A percentile compares a stretch with the other conserved stretches of the same genome.
Conservation (phyloP, 2,329 filamentous ascomycete genomes). For the Chaetomium sp. region DNA sequence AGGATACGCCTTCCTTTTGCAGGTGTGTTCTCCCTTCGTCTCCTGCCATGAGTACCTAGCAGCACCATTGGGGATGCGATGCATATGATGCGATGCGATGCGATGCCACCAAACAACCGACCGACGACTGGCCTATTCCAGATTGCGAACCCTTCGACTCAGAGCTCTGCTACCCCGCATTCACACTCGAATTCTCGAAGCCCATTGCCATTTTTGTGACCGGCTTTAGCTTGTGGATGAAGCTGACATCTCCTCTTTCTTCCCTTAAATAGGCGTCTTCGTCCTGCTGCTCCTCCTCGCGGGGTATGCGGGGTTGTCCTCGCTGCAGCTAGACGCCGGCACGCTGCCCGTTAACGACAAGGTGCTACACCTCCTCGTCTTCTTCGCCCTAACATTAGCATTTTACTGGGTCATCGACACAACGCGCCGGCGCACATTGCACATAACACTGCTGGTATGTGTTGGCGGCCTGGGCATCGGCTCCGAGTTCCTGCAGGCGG, state of each 20-base stretch:
- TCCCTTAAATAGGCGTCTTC: constrained; percentile 52
- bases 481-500: constrained; percentile 67
- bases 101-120: too few relatives aligned
- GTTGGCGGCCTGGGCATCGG: constrained; percentile 65
- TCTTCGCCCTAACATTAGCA: constrained; percentile 77
- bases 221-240: neutral
- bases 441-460: constrained; percentile 76
- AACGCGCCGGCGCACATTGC: constrained; percentile 72
- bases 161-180: neutral
- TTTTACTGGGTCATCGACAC: constrained; percentile 99
- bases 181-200: neutral
- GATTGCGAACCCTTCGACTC: too few relatives aligned
- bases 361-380: constrained; percentile 75
- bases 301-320: constrained; percentile 73
- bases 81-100: too few relatives aligned
- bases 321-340: constrained; percentile 42
- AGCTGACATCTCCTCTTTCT: neutral
- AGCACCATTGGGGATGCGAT: neutral
- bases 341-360: constrained; percentile 71
- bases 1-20: constrained; percentile 84
- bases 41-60: neutral
- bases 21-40: constrained; percentile 48
- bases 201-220: neutral
- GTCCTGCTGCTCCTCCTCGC: constrained; percentile 64
- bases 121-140: too few relatives aligned